Evolutionary conservation across 208 protist species (phyloP).

Genomic region (Acanthamoeba triangularis): DNA sequence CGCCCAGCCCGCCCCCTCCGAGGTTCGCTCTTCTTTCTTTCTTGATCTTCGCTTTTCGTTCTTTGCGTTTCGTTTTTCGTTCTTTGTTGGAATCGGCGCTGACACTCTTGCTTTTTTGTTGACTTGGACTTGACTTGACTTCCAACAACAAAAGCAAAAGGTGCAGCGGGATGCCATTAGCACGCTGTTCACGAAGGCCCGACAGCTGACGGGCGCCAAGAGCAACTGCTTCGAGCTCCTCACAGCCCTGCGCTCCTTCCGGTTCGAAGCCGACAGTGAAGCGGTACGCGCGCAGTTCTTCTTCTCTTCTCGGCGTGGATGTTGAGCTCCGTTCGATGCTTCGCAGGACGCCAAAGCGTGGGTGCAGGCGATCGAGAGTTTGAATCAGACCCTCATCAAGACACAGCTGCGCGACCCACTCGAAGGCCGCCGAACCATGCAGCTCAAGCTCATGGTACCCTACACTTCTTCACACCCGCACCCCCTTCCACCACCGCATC

Average conservation of each 20-base stretch:
- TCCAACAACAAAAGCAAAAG: neutral
- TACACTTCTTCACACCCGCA: neutral
- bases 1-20: neutral
- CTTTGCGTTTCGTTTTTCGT: neutral
- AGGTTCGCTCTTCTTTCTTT: neutral
- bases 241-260: conserved; percentile 27
- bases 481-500: neutral
- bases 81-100: neutral
- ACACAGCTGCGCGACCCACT: conserved; percentile 56
- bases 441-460: conserved; percentile 42
- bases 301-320: neutral
- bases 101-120: neutral
- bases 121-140: too few species aligned
- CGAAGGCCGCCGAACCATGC: conserved; percentile 62
- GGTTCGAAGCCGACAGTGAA: conserved; percentile 52
- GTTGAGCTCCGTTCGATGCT: neutral
- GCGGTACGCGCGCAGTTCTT: neutral
- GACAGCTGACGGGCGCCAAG: conserved; percentile 3
- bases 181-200: conserved; percentile 46
- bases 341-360: conserved; percentile 26
- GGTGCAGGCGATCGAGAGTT: conserved; percentile 51
- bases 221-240: conserved; percentile 64
- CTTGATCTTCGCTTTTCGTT: neutral
- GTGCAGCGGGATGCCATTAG: conserved; percentile 48
- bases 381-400: conserved; percentile 50